phyloP scores from a whole-genome alignment of 177 flowering plant genomes.

The Vitis hybrid region DNA sequence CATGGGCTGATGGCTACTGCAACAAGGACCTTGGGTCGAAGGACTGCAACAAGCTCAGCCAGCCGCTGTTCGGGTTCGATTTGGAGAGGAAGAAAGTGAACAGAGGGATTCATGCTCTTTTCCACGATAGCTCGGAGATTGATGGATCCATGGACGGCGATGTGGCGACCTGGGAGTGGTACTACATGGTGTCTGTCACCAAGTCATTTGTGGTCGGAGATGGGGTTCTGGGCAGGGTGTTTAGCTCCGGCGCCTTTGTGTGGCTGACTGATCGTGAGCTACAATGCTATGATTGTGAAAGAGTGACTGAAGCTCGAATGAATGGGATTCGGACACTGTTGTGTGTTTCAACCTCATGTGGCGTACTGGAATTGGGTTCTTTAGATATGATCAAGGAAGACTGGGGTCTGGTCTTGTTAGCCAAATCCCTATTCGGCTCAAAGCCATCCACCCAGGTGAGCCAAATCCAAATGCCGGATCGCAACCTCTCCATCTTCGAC shows the following conservation, averaged over 20 bases:
- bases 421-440: slow-evolving; percentile 14
- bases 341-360: slow-evolving; percentile 25
- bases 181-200: slow-evolving; percentile 26
- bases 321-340: slow-evolving; percentile 36
- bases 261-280: slow-evolving; percentile 32
- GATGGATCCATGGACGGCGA: slow-evolving; percentile 9
- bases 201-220: slow-evolving; percentile 18
- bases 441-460: not conserved
- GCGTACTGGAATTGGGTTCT: slow-evolving; percentile 43
- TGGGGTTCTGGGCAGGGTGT: slow-evolving; percentile 27
- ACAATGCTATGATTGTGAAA: slow-evolving; percentile 19
- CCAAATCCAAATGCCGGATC: not conserved
- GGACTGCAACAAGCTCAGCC: not conserved
- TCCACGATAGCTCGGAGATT: slow-evolving; percentile 12
- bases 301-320: slow-evolving; percentile 30
- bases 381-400: slow-evolving; percentile 23
- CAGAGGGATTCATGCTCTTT: slow-evolving; percentile 10
- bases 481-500: not conserved
- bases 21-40: slow-evolving; percentile 3
- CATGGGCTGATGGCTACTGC: slow-evolving; percentile 39
- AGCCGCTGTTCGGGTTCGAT: not conserved
- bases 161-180: slow-evolving; percentile 28
- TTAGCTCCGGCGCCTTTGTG: slow-evolving; percentile 10
- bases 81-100: not conserved
- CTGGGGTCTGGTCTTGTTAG: slow-evolving; percentile 18